Evolutionary conservation across 371 early-diverging fungal genomes (phyloP), one percentile per base, ranked within the genome.

Genomic region (Mortierella sp.): DNA sequence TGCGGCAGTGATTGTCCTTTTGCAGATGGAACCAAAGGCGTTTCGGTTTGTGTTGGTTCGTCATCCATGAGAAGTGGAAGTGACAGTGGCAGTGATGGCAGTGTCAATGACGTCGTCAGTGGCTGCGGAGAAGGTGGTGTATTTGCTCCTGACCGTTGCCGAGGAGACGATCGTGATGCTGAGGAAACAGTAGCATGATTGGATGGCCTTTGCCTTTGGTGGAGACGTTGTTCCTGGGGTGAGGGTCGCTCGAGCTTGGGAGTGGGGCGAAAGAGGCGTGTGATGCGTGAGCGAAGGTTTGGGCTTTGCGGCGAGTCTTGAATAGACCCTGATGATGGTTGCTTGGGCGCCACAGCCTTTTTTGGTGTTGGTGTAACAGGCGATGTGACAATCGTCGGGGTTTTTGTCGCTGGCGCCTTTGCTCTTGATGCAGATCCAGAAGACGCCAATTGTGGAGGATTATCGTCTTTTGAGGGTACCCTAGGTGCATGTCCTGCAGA

Each of bases 251-350:
- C 68, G 10, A 53, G 52, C 39, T 64, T 74, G n/a, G 55, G 57
- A 43, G 34, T 56, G 6, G 49, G 56, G 27, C 68, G 63, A 27
- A 74, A 74, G 19, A 74, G 50, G 7, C 67, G 67, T n/a, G 76
- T 49, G 8, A 74, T 12, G 2, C 76, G 67, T 28, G 67, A 54
- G 12, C 76, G 76, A 9, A 74, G 41, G 40, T 67, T 74, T n/a
- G 71, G 60, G 48, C 51, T 57, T 31, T 58, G 59, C 45, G 50
- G 21, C 13, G n/a, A n/a, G n/a, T 57, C 59, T 25, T 57, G 51
- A 13, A 34, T 52, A 22, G 39, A 25, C 29, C n/a, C 60, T 16
- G 31, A 45, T 21, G 47, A 27, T 25, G 44, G 66, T 37, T n/a
- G n/a, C n/a, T 56, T 54, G 51, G 48, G n/a, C 8, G 40, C 46